These are phyloP conservation scores for Lathyrus oleraceus DNA, from an alignment of 306 rosid species.

Conservation along the genomic window DNA sequence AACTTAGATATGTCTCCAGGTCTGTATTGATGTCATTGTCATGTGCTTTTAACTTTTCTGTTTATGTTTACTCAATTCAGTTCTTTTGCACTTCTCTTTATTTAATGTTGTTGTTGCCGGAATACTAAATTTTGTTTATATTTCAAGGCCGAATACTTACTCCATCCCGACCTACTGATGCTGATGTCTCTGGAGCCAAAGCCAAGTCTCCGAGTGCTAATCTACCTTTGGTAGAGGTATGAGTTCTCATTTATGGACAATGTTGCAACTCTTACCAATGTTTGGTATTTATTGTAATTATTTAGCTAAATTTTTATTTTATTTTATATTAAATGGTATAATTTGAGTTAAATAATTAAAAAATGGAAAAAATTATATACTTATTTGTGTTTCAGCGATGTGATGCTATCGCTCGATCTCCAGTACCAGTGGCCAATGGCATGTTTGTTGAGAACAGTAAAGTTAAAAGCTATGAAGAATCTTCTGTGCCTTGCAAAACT, in stretches of 20 bases:
- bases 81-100: slow-evolving; percentile 1
- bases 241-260: slow-evolving; percentile 21
- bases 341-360: neutral
- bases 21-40: slow-evolving; percentile 32
- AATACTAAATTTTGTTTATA: slow-evolving; percentile 33
- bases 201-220: slow-evolving; percentile 47
- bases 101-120: slow-evolving; percentile 17
- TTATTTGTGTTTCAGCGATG: slow-evolving; percentile 57
- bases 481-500: slow-evolving; percentile 58
- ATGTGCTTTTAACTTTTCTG: slow-evolving; percentile 17
- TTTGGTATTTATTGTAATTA: neutral
- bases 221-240: slow-evolving; percentile 62
- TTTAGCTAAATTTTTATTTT: neutral
- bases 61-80: slow-evolving; percentile 14
- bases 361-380: neutral
- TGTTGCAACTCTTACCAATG: slow-evolving; percentile 5
- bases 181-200: slow-evolving; percentile 44
- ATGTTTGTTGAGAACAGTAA: slow-evolving; percentile 50
- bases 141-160: slow-evolving; percentile 55
- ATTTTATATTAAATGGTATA: neutral
- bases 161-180: slow-evolving; percentile 49
- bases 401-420: slow-evolving; percentile 44
- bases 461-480: slow-evolving; percentile 59
- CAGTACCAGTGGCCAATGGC: slow-evolving; percentile 53
- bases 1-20: slow-evolving; percentile 68